phyloP scores from a whole-genome alignment of 257 asterid species.

The Solanum peruvianum region DNA sequence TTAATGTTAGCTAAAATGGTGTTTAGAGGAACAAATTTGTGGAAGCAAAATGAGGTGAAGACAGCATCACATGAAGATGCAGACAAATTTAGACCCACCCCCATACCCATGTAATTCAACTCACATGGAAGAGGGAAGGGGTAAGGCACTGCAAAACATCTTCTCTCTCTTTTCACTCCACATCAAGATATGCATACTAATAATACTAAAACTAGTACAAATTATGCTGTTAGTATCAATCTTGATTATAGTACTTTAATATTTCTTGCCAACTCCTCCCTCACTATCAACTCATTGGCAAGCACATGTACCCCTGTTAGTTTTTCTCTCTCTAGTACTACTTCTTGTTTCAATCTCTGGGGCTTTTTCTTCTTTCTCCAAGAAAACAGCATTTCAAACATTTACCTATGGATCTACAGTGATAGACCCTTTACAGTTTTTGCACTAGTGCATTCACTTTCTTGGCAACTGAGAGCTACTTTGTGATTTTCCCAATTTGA shows the following conservation, averaged over 20 bases:
- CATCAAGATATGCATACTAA: neutral
- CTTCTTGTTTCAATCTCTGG: neutral
- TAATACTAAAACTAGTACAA: neutral
- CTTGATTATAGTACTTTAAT: neutral
- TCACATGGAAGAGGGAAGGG: constrained; percentile 46
- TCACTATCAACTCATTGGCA: constrained; percentile 1
- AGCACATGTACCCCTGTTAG: neutral
- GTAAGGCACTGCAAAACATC: constrained; percentile 9
- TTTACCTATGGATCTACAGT: constrained; percentile 29
- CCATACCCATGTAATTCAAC: constrained; percentile 5
- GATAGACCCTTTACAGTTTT: neutral
- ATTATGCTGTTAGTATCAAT: neutral
- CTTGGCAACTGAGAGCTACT: neutral
- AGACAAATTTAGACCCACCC: constrained; percentile 46
- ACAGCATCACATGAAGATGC: constrained; percentile 56
- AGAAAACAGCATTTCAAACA: neutral
- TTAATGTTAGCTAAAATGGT: neutral
- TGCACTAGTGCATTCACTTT: neutral
- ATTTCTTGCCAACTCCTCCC: constrained; percentile 7
- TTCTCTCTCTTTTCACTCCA: neutral
- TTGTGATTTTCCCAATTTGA: neutral
- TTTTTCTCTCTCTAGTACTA: neutral
- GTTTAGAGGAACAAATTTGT: neutral
- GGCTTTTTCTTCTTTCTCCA: neutral
- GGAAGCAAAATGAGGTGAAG: neutral